phyloP scores from a whole-genome alignment of 2,329 filamentous ascomycete species.

The Shiraia sp. region DNA sequence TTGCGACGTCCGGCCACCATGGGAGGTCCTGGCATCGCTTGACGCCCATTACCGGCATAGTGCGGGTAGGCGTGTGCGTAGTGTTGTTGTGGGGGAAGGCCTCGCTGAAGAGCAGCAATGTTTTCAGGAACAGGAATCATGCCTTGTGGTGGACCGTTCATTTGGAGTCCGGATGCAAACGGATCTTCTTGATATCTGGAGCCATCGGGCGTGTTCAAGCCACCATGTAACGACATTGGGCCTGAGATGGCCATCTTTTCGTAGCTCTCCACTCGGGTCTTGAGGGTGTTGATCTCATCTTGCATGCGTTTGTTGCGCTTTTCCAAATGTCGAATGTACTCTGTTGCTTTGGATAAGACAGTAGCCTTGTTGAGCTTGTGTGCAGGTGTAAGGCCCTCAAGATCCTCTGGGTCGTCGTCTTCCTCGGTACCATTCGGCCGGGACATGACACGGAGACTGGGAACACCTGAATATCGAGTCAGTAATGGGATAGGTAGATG shows the following conservation, averaged over 20 bases:
- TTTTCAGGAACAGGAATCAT: slow-evolving; percentile 50
- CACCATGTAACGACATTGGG: slow-evolving; percentile 44
- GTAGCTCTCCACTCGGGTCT: slow-evolving; percentile 66
- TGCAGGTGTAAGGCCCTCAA: slow-evolving; percentile 70
- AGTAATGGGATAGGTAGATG: not conserved
- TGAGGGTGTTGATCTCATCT: slow-evolving; percentile 80
- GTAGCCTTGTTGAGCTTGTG: slow-evolving; percentile 99
- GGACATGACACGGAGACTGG: slow-evolving; percentile 83
- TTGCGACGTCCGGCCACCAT: slow-evolving; percentile 49
- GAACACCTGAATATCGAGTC: slow-evolving; percentile 57
- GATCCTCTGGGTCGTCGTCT: slow-evolving; percentile 79
- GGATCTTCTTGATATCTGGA: slow-evolving; percentile 44
- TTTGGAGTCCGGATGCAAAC: slow-evolving; percentile 33
- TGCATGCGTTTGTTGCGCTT: slow-evolving; percentile 82
- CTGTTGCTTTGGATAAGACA: slow-evolving; percentile 90
- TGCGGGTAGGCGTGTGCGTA: slow-evolving; percentile 43
- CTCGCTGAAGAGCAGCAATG: slow-evolving; percentile 46
- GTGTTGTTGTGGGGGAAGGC: slow-evolving; percentile 41
- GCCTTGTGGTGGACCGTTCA: slow-evolving; percentile 42
- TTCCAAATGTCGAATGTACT: slow-evolving; percentile 93
- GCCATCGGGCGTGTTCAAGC: slow-evolving; percentile 40
- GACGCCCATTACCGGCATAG: slow-evolving; percentile 31
- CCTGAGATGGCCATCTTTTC: slow-evolving; percentile 72
- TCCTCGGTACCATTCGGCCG: slow-evolving; percentile 63
- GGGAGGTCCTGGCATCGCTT: slow-evolving; percentile 27